These are phyloP conservation scores for Lactuca sativa DNA, from an alignment of 129 eudicot genomes.

Conservation along the genomic window DNA sequence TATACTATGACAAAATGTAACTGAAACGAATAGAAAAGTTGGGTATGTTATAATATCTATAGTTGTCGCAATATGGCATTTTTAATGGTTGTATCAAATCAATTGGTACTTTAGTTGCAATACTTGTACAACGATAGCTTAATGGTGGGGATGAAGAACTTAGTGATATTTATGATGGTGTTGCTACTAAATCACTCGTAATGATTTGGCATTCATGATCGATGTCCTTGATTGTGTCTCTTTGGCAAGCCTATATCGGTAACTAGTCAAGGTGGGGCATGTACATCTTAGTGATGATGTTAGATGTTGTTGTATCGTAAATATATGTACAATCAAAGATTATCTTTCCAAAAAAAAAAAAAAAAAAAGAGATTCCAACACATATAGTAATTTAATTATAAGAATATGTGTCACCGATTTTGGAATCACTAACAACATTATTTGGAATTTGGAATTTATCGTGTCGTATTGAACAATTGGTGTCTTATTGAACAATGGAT, in stretches of 20 bases:
- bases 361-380: no score
- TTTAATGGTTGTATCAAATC: slow-evolving; percentile 7
- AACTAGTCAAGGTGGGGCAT: neutral
- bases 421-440: no score
- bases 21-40: neutral
- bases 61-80: neutral
- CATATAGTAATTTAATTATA: no score
- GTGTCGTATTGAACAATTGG: neutral
- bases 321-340: no score
- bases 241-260: neutral
- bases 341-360: no score
- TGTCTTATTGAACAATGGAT: neutral
- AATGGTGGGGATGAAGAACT: slow-evolving; percentile 4
- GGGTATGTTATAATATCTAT: neutral
- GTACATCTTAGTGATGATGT: neutral
- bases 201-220: neutral
- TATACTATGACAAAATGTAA: neutral
- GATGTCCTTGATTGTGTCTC: neutral
- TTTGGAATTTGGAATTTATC: neutral
- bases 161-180: neutral
- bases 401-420: no score
- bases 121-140: neutral
- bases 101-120: neutral
- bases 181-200: neutral
- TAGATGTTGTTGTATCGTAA: neutral